Evolutionary conservation across 805 yeast genomes (phyloP).

Genomic region (Pichia phayaonensis): DNA sequence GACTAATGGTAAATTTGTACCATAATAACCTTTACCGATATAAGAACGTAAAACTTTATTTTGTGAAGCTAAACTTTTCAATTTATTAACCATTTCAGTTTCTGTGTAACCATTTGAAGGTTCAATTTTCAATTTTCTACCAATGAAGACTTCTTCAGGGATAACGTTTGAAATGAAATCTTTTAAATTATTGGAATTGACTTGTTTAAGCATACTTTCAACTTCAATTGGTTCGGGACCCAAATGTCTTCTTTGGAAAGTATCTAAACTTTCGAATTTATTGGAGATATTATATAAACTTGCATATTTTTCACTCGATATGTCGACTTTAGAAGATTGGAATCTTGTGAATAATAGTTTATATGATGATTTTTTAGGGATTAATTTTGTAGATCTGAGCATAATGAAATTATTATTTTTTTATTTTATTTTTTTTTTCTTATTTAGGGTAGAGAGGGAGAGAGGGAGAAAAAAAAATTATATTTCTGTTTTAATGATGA

Average conservation of each 20-base stretch:
- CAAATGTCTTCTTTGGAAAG: slow-evolving; percentile 84
- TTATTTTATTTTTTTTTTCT: background rate
- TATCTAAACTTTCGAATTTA: slow-evolving; percentile 43
- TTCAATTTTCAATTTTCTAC: slow-evolving; percentile 56
- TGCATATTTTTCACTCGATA: slow-evolving; percentile 47
- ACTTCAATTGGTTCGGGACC: slow-evolving; percentile 71
- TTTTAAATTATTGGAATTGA: slow-evolving; percentile 62
- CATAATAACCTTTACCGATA: slow-evolving; percentile 93
- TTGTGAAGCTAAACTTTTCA: slow-evolving; percentile 62
- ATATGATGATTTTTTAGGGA: background rate
- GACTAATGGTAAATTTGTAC: slow-evolving; percentile 84
- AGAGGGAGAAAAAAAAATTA: no score
- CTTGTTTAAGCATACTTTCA: slow-evolving; percentile 50
- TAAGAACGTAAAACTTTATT: slow-evolving; percentile 68
- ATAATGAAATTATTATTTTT: background rate
- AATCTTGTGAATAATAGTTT: background rate
- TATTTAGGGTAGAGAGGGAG: background rate
- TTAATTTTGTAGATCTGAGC: slow-evolving; percentile 3
- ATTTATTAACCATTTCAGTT: slow-evolving; percentile 64
- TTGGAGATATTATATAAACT: slow-evolving; percentile 38
- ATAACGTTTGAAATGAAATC: slow-evolving; percentile 66
- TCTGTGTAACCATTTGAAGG: slow-evolving; percentile 78
- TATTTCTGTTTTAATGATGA: background rate
- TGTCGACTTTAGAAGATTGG: slow-evolving; percentile 34
- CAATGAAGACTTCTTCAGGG: slow-evolving; percentile 66